A percentile compares a stretch with the other conserved stretches of the same genome.
Conservation (phyloP, 257 asterid species). For the Striga asiatica region DNA sequence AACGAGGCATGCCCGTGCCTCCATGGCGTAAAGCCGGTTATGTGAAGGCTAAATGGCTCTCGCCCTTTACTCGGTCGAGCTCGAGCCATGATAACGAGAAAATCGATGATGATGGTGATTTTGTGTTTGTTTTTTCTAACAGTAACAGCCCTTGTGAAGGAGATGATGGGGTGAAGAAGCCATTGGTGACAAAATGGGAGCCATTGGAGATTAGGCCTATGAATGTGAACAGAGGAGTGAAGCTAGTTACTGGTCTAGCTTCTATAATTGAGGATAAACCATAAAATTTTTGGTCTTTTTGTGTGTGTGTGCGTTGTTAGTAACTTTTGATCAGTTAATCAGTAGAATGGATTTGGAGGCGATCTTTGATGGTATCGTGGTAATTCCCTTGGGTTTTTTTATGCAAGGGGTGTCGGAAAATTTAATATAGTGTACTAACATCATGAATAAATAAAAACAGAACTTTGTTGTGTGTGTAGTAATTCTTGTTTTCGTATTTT, state of each 20-base stretch:
- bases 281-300: conserved; percentile 22
- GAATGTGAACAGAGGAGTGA: conserved; percentile 30
- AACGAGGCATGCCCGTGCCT: conserved; percentile 82
- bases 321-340: neutral
- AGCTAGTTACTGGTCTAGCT: conserved; percentile 62
- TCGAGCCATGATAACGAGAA: no score
- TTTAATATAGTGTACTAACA: conserved; percentile 16
- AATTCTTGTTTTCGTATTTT: neutral
- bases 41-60: conserved; percentile 79
- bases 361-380: conserved; percentile 13
- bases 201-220: conserved; percentile 37
- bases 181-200: conserved; percentile 31
- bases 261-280: conserved; percentile 44
- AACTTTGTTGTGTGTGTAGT: neutral
- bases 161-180: neutral
- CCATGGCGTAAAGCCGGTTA: conserved; percentile 86
- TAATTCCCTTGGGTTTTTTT: conserved; percentile 55
- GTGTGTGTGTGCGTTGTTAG: no score
- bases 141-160: conserved; percentile 9
- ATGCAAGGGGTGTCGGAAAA: conserved; percentile 44
- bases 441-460: neutral
- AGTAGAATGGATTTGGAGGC: conserved; percentile 8
- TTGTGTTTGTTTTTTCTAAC: conserved; percentile 17
- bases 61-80: conserved; percentile 40
- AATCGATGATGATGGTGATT: neutral